A percentile compares a stretch with the other conserved stretches of the same genome.
phyloP scores from a whole-genome alignment of 805 yeast species.

The Starmerella stigmatis region DNA sequence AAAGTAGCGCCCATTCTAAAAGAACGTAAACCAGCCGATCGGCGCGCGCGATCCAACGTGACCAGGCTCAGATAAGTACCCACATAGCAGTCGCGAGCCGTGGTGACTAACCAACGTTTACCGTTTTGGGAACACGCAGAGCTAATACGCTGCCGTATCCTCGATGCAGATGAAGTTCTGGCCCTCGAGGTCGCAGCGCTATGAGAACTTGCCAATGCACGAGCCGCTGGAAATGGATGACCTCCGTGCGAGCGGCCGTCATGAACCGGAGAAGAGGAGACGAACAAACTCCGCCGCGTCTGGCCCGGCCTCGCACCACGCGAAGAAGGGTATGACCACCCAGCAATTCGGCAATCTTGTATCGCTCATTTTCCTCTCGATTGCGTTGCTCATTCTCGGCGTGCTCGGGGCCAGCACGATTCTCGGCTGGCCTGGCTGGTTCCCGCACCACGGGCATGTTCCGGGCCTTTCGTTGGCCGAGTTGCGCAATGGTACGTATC shows the following conservation, averaged over 20 bases:
- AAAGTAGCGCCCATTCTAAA: too few species aligned
- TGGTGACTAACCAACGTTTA: neutral
- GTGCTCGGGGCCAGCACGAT: neutral
- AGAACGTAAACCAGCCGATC: too few species aligned
- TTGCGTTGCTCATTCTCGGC: neutral
- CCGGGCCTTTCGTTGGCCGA: slow-evolving; percentile 19
- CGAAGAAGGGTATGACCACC: slow-evolving; percentile 3
- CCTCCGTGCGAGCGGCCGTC: too few species aligned
- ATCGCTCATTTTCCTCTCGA: neutral
- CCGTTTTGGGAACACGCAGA: slow-evolving; percentile 4
- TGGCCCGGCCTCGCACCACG: neutral
- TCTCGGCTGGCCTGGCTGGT: neutral
- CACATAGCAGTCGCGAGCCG: too few species aligned
- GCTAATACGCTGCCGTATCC: too few species aligned
- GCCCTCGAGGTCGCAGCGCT: too few species aligned
- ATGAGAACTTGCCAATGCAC: too few species aligned
- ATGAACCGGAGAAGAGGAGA: neutral
- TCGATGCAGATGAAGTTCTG: too few species aligned
- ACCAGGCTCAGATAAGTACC: too few species aligned
- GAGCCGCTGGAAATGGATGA: too few species aligned
- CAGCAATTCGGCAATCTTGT: neutral
- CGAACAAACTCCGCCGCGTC: neutral
- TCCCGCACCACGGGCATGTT: neutral
- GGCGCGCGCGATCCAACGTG: too few species aligned
- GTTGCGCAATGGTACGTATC: slow-evolving; percentile 20